Percentiles rank a stretch among this genome's conserved stretches.
Evolutionary conservation across 1,139 yeast species (phyloP).

Genomic region (Hemisphaericaspora xylanilytica): DNA sequence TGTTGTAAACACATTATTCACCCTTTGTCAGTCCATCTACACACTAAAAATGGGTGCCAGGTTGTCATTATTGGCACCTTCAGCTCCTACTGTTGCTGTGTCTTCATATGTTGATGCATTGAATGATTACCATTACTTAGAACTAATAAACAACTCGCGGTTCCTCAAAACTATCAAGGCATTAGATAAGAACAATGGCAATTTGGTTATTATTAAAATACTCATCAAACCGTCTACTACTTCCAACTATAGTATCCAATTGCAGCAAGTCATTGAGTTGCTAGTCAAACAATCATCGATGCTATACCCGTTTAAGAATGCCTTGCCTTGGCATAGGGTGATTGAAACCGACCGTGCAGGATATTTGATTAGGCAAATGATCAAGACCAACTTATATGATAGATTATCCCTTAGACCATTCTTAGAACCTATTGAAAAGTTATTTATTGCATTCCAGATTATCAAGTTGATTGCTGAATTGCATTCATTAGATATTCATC

Average conservation of each 20-base stretch:
- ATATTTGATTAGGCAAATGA: slow-evolving; percentile 78
- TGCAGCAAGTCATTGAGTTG: slow-evolving; percentile 36
- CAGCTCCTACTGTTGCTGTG: slow-evolving; percentile 88
- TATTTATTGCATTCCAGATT: slow-evolving; percentile 81
- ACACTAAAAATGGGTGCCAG: slow-evolving; percentile 70
- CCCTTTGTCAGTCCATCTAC: neutral
- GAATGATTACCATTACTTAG: slow-evolving; percentile 68
- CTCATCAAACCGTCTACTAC: slow-evolving; percentile 70
- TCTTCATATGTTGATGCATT: slow-evolving; percentile 86
- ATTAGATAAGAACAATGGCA: slow-evolving; percentile 58
- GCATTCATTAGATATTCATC: slow-evolving; percentile 61
- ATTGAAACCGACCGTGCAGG: slow-evolving; percentile 93
- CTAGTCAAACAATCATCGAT: slow-evolving; percentile 35
- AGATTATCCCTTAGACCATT: slow-evolving; percentile 87
- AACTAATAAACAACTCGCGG: slow-evolving; percentile 70
- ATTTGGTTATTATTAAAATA: slow-evolving; percentile 68
- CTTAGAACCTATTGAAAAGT: slow-evolving; percentile 74
- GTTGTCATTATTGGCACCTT: slow-evolving; percentile 80
- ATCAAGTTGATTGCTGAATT: slow-evolving; percentile 58
- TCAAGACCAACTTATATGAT: slow-evolving; percentile 79
- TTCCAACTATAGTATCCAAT: slow-evolving; percentile 29
- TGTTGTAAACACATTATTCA: neutral
- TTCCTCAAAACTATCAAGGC: slow-evolving; percentile 87
- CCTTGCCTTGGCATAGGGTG: slow-evolving; percentile 67
- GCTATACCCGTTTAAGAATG: slow-evolving; percentile 55